Base-by-base conservation (phyloP, 441 rosid species). In the Eutrema salsugineum region DNA sequence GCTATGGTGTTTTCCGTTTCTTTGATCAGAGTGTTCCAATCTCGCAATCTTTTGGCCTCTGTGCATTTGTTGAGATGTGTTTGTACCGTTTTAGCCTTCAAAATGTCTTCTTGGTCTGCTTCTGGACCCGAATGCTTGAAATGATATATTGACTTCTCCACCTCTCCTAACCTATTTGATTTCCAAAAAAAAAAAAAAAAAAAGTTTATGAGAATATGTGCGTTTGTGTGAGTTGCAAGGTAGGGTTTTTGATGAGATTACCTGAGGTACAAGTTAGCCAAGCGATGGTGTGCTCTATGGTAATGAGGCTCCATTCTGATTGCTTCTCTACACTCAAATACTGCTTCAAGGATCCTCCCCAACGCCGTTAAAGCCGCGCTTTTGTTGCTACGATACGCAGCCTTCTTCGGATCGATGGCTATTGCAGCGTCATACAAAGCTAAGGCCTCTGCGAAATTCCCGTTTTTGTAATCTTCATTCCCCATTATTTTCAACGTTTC, bases 391-490 rank as follows among this genome's bases (percentile, higher is more conserved):
- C 99, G 78, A 58, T 91, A 94, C 0, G 97, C 78, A 47, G 97
- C 97, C 66, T 90, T 94, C 39, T 83, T 83, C 0, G 97, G 96
- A 56, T 94, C 97, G 27, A 94, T 87, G 9, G 94, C 73, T 48
- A 94, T 94, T 0, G 99, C 97, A 0, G 99, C 99, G 0, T 94
- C 97, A 47, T 94, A 94, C 68, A 91, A 74, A 1, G 96, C 97
- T 81, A 94, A 76, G 0, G 99, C 99, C 77, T 91, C 97, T 0
- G 83, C 89, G 9, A 86, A 91, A 63, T 86, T 90, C 50, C 97
- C 96, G 8, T 84, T 89, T 81, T 91, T 94, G 74, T 91, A 94
- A 80, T 94, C 99, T 79, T 94, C 99, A 53, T 94, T 94, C 0
- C 97, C 99, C 97, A 88, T 85, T 4, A 90, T 88, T 72, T 94